These are phyloP conservation scores for Tolypocladium ovalisporum DNA, from an alignment of 2,329 filamentous ascomycete species.

Conservation along the genomic window DNA sequence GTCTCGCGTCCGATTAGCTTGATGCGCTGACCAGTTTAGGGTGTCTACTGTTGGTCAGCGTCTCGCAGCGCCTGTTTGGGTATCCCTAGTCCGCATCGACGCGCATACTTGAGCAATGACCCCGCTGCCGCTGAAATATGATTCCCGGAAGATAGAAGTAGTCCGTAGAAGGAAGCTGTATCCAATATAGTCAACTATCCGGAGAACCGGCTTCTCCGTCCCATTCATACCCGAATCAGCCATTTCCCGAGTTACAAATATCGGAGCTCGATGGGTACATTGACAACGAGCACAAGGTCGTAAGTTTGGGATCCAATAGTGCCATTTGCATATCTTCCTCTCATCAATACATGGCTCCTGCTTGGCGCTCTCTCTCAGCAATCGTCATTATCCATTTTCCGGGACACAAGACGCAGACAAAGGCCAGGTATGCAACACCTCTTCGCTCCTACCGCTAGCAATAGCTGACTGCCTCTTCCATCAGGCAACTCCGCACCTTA, in stretches of 20 bases:
- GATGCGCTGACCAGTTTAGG: neutral
- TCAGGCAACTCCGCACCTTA: neutral
- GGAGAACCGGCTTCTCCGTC: neutral
- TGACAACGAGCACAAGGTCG: neutral
- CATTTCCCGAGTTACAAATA: neutral
- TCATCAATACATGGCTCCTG: no score
- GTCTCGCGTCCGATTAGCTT: neutral
- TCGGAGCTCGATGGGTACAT: neutral
- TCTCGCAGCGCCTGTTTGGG: neutral
- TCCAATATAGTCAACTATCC: neutral
- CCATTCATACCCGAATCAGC: neutral
- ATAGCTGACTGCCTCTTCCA: slow-evolving; percentile 1
- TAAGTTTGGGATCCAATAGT: no score
- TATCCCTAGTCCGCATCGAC: neutral
- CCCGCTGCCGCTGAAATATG: neutral
- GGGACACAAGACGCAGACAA: neutral
- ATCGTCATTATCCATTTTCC: neutral
- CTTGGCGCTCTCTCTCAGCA: no score
- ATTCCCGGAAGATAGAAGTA: neutral
- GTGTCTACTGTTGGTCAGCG: neutral
- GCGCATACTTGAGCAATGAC: neutral
- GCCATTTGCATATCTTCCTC: no score
- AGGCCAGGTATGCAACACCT: neutral
- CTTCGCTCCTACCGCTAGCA: neutral
- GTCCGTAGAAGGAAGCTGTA: neutral